These are phyloP conservation scores for Somion occarium DNA, from an alignment of 1,284 basidiomycete species.

Conservation along the genomic window DNA sequence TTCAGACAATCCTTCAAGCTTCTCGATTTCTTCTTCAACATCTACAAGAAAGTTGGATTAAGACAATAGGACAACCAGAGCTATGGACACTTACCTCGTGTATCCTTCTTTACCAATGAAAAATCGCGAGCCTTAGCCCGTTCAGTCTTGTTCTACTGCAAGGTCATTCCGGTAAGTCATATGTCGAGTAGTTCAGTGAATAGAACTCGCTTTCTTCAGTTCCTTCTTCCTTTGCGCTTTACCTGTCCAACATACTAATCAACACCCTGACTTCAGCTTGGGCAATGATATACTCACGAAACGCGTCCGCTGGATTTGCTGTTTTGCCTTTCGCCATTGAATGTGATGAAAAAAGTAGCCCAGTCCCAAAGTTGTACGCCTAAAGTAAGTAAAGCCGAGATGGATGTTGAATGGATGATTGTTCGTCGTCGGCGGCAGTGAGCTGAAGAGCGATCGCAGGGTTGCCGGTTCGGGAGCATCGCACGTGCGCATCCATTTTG, in stretches of 20 bases:
- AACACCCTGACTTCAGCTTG: background rate
- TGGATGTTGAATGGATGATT: background rate
- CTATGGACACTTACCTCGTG: slow-evolving; percentile 48
- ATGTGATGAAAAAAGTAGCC: background rate
- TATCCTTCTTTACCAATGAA: slow-evolving; percentile 84
- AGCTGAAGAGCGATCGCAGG: background rate
- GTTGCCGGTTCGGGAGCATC: slow-evolving; percentile 15
- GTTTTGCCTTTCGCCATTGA: slow-evolving; percentile 80
- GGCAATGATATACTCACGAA: slow-evolving; percentile 44
- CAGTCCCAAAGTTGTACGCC: background rate
- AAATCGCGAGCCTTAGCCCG: slow-evolving; percentile 78
- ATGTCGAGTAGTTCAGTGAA: slow-evolving; percentile 3
- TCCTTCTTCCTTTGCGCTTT: slow-evolving; percentile 88
- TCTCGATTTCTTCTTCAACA: slow-evolving; percentile 65
- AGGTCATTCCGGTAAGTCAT: slow-evolving; percentile 7
- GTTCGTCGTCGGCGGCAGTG: slow-evolving; percentile 6
- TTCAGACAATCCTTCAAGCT: slow-evolving; percentile 46
- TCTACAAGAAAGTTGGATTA: no score
- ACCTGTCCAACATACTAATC: slow-evolving; percentile 38
- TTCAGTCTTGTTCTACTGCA: slow-evolving; percentile 83
- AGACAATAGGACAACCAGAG: background rate
- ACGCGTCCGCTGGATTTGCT: slow-evolving; percentile 82
- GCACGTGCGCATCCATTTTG: slow-evolving; percentile 26
- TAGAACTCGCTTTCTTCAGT: slow-evolving; percentile 72
- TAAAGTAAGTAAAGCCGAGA: background rate